Conservation (phyloP, 805 yeast genomes). For the Diddensiella santjacobensis region DNA sequence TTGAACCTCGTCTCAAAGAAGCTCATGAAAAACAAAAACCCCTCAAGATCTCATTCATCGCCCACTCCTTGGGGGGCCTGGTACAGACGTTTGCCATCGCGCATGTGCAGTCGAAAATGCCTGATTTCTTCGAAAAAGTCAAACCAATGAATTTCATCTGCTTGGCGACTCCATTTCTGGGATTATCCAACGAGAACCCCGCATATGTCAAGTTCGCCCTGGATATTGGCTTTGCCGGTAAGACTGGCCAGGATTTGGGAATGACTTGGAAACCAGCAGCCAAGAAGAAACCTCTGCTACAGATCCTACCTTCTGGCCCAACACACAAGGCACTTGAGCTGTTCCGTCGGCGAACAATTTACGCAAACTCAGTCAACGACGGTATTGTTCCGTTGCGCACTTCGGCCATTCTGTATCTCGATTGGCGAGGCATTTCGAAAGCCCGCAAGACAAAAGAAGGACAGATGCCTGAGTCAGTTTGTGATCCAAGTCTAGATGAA, state of each 20-base stretch:
- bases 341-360: slow-evolving; percentile 71
- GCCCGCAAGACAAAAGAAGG: slow-evolving; percentile 38
- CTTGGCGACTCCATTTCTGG: slow-evolving; percentile 84
- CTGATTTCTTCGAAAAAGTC: slow-evolving; percentile 61
- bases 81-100: slow-evolving; percentile 90
- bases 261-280: slow-evolving; percentile 42
- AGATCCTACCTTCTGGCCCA: slow-evolving; percentile 71
- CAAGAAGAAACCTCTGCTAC: slow-evolving; percentile 53
- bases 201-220: slow-evolving; percentile 77
- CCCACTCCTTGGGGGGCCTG: slow-evolving; percentile 92
- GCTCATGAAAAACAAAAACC: slow-evolving; percentile 26
- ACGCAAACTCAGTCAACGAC: slow-evolving; percentile 88
- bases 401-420: slow-evolving; percentile 77
- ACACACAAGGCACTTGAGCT: slow-evolving; percentile 58
- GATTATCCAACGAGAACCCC: slow-evolving; percentile 85
- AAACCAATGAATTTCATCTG: slow-evolving; percentile 77
- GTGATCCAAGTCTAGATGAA: neutral
- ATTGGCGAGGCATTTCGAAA: slow-evolving; percentile 69
- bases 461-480: neutral
- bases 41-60: slow-evolving; percentile 73
- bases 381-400: slow-evolving; percentile 96
- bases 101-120: slow-evolving; percentile 58
- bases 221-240: slow-evolving; percentile 86
- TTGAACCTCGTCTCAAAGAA: slow-evolving; percentile 29
- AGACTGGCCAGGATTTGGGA: slow-evolving; percentile 87